Evolutionary conservation across 345 rosid genomes (phyloP).

Genomic region (Rhodamnia argentea): DNA sequence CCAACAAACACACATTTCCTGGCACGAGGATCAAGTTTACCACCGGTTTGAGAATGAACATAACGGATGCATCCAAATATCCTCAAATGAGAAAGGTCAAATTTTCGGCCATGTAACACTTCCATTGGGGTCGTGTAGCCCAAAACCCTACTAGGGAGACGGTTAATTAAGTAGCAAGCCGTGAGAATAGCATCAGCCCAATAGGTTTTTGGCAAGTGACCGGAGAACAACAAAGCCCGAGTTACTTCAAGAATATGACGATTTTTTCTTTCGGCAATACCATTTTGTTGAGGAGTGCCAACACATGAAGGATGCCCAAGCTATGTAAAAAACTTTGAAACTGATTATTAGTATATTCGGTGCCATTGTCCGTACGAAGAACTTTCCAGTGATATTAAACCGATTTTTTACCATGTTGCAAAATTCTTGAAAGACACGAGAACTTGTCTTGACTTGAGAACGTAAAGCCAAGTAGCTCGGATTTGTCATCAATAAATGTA

Average conservation of each 20-base stretch:
- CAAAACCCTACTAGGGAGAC: background rate
- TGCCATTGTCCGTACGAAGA: background rate
- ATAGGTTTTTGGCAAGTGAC: background rate
- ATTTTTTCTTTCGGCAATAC: background rate
- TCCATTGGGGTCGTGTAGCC: background rate
- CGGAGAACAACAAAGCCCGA: background rate
- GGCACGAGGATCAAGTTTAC: background rate
- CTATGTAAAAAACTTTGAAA: background rate
- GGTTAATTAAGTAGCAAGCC: background rate
- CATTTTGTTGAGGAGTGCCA: background rate
- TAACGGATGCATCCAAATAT: background rate
- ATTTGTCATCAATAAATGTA: no score
- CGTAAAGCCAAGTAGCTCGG: no score
- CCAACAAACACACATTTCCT: no score
- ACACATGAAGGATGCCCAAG: background rate
- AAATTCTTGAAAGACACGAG: no score
- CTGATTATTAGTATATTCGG: background rate
- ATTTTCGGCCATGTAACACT: background rate
- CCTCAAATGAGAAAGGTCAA: background rate
- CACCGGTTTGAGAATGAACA: background rate
- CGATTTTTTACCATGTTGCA: no score
- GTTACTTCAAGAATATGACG: background rate
- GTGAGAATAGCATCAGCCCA: background rate
- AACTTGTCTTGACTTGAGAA: no score
- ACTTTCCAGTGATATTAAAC: background rate